A percentile compares a stretch with the other conserved stretches of the same genome.
Evolutionary conservation across 1,139 yeast species (phyloP).

Genomic region (Saccharomycopsis phalli): DNA sequence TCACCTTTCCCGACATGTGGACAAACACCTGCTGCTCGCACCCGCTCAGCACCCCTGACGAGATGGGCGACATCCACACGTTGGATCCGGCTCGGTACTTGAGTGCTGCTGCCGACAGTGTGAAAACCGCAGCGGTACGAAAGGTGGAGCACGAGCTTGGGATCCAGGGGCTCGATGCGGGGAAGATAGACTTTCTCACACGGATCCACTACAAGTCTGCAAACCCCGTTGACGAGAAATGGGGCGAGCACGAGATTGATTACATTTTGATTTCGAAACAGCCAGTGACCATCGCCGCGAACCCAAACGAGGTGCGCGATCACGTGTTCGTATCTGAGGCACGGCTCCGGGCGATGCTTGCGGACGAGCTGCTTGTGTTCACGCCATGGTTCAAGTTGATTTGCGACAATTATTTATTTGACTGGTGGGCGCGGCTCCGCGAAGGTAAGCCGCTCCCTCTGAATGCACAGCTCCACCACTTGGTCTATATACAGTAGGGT

Average conservation of each 20-base stretch:
- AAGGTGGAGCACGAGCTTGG: conserved; percentile 92
- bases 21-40: conserved; percentile 98
- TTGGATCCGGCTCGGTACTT: conserved; percentile 31
- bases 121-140: conserved; percentile 81
- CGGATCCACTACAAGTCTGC: conserved; percentile 94
- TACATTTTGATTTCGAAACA: conserved; percentile 78
- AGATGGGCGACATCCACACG: conserved; percentile 45
- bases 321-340: conserved; percentile 59
- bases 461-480: conserved; percentile 23
- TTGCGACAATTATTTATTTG: conserved; percentile 80
- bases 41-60: conserved; percentile 78
- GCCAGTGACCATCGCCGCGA: conserved; percentile 34
- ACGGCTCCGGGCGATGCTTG: conserved; percentile 69
- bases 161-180: conserved; percentile 57
- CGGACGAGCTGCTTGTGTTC: conserved; percentile 52
- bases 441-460: conserved; percentile 37
- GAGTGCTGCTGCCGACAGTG: conserved; percentile 63
- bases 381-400: conserved; percentile 98
- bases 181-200: conserved; percentile 72
- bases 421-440: conserved; percentile 86
- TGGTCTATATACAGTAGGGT: conserved; percentile 14
- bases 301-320: conserved; percentile 80
- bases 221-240: conserved; percentile 54
- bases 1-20: conserved; percentile 96
- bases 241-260: conserved; percentile 99